A percentile compares a stretch with the other conserved stretches of the same genome.
Evolutionary conservation across 2,329 filamentous ascomycete genomes (phyloP).

Genomic region (Alternaria brassicae): DNA sequence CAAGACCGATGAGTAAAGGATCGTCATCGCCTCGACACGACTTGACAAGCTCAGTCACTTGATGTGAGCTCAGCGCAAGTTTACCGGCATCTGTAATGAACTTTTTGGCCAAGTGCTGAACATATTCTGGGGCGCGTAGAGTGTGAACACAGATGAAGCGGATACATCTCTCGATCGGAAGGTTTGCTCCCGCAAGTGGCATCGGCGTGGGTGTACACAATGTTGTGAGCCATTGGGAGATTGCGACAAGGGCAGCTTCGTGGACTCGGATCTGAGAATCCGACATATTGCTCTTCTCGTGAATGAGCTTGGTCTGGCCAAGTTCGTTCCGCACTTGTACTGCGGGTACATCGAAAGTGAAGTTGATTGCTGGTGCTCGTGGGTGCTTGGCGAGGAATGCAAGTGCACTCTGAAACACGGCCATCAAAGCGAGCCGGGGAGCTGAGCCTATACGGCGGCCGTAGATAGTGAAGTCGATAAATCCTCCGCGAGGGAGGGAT

Average conservation of each 20-base stretch:
- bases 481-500: not conserved
- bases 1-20: not conserved
- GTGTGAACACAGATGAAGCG: constrained; percentile 5
- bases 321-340: not conserved
- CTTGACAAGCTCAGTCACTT: constrained; percentile 1
- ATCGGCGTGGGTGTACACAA: not conserved
- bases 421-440: not conserved
- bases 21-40: constrained; percentile 6
- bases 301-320: not conserved
- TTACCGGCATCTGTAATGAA: not conserved
- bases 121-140: not conserved
- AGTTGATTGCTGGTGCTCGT: constrained; percentile 5
- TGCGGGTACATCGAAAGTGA: constrained; percentile 1
- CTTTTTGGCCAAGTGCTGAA: constrained; percentile 6
- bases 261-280: constrained; percentile 1
- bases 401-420: not conserved
- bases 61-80: not conserved
- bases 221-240: constrained; percentile 3
- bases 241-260: constrained; percentile 6
- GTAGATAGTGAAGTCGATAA: constrained; percentile 7
- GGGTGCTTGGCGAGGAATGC: not conserved
- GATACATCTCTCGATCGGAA: constrained; percentile 1
- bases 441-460: not conserved
- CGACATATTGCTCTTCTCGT: not conserved
- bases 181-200: not conserved